Conservation (phyloP, 306 rosid species). For the Vigna unguiculata region DNA sequence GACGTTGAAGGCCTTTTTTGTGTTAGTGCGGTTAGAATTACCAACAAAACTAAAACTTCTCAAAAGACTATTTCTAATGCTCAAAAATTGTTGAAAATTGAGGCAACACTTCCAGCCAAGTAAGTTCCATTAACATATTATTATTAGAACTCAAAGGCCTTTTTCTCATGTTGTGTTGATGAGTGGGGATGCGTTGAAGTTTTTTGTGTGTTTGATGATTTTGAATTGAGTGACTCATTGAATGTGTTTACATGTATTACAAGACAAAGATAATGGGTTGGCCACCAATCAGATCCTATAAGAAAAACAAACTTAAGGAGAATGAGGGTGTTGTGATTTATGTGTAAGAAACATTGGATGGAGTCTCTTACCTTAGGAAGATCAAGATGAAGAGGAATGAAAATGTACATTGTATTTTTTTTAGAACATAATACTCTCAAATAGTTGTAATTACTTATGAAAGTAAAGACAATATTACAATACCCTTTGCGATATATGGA, state of each 20-base stretch:
- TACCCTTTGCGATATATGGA: too few species aligned
- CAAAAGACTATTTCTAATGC: too few species aligned
- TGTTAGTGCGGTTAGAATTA: too few species aligned
- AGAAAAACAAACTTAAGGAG: constrained; percentile 77
- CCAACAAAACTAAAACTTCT: too few species aligned
- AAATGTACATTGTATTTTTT: too few species aligned
- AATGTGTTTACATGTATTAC: constrained; percentile 36
- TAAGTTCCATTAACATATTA: constrained; percentile 44
- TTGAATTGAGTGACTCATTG: constrained; percentile 12
- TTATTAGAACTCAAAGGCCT: neutral
- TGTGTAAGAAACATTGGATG: constrained; percentile 94
- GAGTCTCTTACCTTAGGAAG: constrained; percentile 96
- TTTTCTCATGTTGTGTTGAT: constrained; percentile 23
- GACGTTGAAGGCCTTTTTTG: too few species aligned
- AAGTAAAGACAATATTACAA: too few species aligned
- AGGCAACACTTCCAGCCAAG: constrained; percentile 70
- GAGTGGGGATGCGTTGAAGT: neutral
- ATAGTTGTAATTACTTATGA: too few species aligned
- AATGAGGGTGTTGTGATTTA: constrained; percentile 64
- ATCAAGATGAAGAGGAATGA: too few species aligned
- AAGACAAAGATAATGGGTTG: constrained; percentile 92
- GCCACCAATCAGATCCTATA: constrained; percentile 86
- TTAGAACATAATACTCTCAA: too few species aligned
- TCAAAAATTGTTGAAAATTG: too few species aligned
- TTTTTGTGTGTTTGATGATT: neutral